Evolutionary conservation across 192 early-diverging fungal genomes (phyloP), one percentile per base, ranked within the genome.

Genomic region (Helicostylum pulchrum): DNA sequence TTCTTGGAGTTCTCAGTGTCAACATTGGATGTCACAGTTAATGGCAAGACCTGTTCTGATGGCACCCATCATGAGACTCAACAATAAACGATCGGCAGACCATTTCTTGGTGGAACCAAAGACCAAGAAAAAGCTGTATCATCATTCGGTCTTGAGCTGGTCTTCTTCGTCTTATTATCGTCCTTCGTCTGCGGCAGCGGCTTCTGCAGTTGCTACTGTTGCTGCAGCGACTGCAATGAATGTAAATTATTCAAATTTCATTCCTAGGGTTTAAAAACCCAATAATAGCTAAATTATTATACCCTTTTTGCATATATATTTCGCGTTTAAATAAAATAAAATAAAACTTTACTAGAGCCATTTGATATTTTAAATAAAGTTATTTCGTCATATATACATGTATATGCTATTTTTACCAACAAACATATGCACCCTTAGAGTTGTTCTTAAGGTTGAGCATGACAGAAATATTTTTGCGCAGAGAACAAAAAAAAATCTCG

Each of bases 1-100:
- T 63, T 76, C 80, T 45, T 95, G 93, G 93, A 53, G 50, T 14
- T 49, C 31, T 8, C 68, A 70, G 57, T 70, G 68, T 31, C 61
- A 70, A 64, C 60, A 70, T 51, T 70, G 68, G 68, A 58, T 44
- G 12, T 15, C n/a, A 46, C 57, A 59, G 36, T 48, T 9, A 15
- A 48, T 48, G 46, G 6, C 46, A 0, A 19, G 15, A 14, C 12
- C 46, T 7, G 15, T 48, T 2, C 12, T 48, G 44, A 45, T 15
- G 17, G 15, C 14, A 19, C 12, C 15, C 4, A 5, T 48, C 0
- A 48, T 48, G 8, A 2, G 46, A 15, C 11, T 19, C 11, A 19
- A 17, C 11, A 19, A 17, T 19, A 48, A 48, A 48, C 0, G 46
- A 48, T 48, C 46, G 12, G 46, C 15, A 48, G 46, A 48, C n/a